These are phyloP conservation scores for Neolentinus lepideus DNA, from an alignment of 1,284 basidiomycete genomes.

Conservation along the genomic window DNA sequence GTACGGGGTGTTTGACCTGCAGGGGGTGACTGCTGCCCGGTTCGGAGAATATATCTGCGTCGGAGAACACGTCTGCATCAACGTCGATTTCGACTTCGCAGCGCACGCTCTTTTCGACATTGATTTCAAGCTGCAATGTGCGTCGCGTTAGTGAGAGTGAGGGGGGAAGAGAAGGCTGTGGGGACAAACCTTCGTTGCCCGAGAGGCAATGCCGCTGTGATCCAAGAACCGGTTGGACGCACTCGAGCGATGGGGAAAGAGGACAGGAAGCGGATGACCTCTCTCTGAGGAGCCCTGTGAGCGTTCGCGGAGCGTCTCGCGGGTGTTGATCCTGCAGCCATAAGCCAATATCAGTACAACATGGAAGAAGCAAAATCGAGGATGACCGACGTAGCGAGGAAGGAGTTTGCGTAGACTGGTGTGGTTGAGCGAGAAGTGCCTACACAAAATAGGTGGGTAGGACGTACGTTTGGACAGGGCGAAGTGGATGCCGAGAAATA, in stretches of 20 bases:
- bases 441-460: not conserved
- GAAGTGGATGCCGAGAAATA: constrained; percentile 45
- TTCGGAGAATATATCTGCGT: not conserved
- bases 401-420: constrained; percentile 15
- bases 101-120: constrained; percentile 8
- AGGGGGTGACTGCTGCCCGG: not conserved
- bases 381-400: constrained; percentile 9
- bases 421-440: not conserved
- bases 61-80: not conserved
- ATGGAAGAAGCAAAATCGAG: not conserved
- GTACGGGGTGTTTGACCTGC: not conserved
- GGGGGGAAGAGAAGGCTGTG: not conserved
- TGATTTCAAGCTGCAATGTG: constrained; percentile 5
- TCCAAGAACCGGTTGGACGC: not conserved
- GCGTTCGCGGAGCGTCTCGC: constrained; percentile 9
- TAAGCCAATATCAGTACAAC: not conserved
- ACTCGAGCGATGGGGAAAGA: constrained; percentile 5
- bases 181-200: not conserved
- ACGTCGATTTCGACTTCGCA: constrained; percentile 4
- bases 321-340: constrained; percentile 12
- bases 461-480: constrained; percentile 39
- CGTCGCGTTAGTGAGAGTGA: not conserved
- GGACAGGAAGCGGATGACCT: constrained; percentile 5
- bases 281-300: constrained; percentile 2
- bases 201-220: not conserved